phyloP scores from a whole-genome alignment of 1,284 basidiomycete genomes.

The Leccinum huronense region DNA sequence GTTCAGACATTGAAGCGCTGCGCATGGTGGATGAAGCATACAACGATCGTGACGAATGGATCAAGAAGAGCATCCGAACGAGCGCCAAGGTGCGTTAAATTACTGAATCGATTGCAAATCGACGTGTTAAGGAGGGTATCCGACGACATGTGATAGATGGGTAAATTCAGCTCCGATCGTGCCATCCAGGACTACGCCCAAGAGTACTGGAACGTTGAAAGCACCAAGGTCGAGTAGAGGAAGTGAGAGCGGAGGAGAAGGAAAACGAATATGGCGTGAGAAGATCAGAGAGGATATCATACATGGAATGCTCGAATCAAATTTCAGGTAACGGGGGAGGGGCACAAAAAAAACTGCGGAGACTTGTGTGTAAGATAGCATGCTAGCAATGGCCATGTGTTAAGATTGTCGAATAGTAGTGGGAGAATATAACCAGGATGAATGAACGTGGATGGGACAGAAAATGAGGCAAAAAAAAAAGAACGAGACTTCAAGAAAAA shows the following conservation, averaged over 20 bases:
- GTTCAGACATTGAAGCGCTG: slow-evolving; percentile 72
- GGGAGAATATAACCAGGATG: background rate
- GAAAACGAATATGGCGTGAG: background rate
- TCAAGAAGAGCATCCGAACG: slow-evolving; percentile 86
- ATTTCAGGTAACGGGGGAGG: background rate
- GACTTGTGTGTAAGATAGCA: background rate
- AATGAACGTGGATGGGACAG: background rate
- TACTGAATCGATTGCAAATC: slow-evolving; percentile 3
- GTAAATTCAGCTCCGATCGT: slow-evolving; percentile 91
- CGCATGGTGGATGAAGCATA: slow-evolving; percentile 86
- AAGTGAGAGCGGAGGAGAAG: background rate
- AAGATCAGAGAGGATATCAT: slow-evolving; percentile 4
- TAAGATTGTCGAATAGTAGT: slow-evolving; percentile 7
- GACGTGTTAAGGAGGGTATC: slow-evolving; percentile 14
- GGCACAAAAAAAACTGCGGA: slow-evolving; percentile 7
- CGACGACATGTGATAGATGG: slow-evolving; percentile 60
- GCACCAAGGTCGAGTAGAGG: slow-evolving; percentile 34
- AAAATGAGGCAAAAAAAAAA: background rate
- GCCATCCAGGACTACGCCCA: slow-evolving; percentile 88
- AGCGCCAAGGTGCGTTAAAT: slow-evolving; percentile 59
- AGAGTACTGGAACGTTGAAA: slow-evolving; percentile 74
- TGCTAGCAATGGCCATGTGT: slow-evolving; percentile 15
- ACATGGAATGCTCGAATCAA: background rate
- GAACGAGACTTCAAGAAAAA: slow-evolving; percentile 6
- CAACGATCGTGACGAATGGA: slow-evolving; percentile 78